phyloP scores from a whole-genome alignment of 2,329 filamentous ascomycete genomes.

The Ceratocystis colombiana region DNA sequence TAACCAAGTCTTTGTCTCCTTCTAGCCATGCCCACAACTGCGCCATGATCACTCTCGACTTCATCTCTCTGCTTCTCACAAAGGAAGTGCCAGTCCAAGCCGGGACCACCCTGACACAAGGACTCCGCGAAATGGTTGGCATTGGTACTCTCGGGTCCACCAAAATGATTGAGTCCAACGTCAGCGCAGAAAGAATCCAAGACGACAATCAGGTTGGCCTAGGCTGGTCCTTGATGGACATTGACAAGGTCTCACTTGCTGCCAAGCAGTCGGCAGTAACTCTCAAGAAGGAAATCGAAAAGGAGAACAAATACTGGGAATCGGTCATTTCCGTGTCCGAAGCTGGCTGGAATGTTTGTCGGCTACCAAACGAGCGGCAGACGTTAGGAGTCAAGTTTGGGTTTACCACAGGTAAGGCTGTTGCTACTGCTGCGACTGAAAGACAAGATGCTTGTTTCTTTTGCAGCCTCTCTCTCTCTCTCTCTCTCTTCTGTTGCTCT shows the following conservation, averaged over 20 bases:
- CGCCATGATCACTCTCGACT: constrained; percentile 63
- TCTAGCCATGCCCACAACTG: constrained; percentile 46
- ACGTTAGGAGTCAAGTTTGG: constrained; percentile 80
- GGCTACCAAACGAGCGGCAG: constrained; percentile 61
- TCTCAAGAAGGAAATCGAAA: constrained; percentile 64
- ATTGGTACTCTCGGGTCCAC: constrained; percentile 64
- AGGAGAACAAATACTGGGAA: constrained; percentile 81
- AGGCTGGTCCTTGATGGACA: constrained; percentile 69
- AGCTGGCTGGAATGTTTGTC: constrained; percentile 76
- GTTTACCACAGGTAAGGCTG: constrained; percentile 57
- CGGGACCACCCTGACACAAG: constrained; percentile 57
- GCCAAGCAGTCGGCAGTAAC: constrained; percentile 61
- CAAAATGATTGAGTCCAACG: constrained; percentile 50
- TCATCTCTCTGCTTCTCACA: constrained; percentile 72
- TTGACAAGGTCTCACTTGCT: constrained; percentile 63
- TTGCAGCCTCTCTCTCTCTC: not conserved
- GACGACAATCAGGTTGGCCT: constrained; percentile 49
- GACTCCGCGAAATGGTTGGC: constrained; percentile 59
- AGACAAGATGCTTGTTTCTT: not conserved
- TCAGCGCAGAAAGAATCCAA: constrained; percentile 44
- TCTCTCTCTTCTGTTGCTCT: too few relatives aligned
- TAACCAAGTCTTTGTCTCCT: constrained; percentile 1
- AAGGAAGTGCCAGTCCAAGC: constrained; percentile 66
- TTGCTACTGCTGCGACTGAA: constrained; percentile 21
- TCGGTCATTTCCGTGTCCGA: constrained; percentile 72